Percentiles rank a stretch among this genome's conserved stretches.
These are phyloP conservation scores for Linnemannia elongata DNA, from an alignment of 192 early-diverging fungal genomes.

Conservation along the genomic window DNA sequence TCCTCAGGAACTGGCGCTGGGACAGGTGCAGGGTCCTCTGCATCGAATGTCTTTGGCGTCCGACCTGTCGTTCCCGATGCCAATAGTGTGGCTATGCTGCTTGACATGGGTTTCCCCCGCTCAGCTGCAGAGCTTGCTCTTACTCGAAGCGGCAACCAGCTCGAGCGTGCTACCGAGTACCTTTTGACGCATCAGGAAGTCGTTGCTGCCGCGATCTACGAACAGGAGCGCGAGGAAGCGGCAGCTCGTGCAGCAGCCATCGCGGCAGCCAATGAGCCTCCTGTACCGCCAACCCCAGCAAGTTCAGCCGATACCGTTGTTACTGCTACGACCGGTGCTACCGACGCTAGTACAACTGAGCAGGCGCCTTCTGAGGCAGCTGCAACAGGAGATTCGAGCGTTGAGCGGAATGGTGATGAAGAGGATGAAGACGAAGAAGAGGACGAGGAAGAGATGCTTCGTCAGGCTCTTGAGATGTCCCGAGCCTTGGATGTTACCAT, in stretches of 20 bases:
- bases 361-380: constrained; percentile 30
- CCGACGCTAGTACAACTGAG: background rate
- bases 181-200: constrained; percentile 81
- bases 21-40: background rate
- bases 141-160: constrained; percentile 79
- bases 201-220: constrained; percentile 51
- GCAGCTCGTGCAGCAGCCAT: constrained; percentile 58
- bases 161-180: constrained; percentile 88
- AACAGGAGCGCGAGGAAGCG: constrained; percentile 53
- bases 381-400: constrained; percentile 36
- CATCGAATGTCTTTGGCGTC: constrained; percentile 53
- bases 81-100: constrained; percentile 74
- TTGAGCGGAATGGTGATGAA: constrained; percentile 20
- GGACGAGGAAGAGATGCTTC: constrained; percentile 54
- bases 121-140: constrained; percentile 84
- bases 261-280: constrained; percentile 46
- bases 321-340: constrained; percentile 18
- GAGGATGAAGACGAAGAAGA: constrained; percentile 46
- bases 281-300: constrained; percentile 1
- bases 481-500: constrained; percentile 34
- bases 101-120: constrained; percentile 91
- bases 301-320: constrained; percentile 13
- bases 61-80: constrained; percentile 71
- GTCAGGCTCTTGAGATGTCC: constrained; percentile 50
- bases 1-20: constrained; percentile 13